Percentiles rank a stretch among this genome's conserved stretches.
Conservation (phyloP, 2,329 filamentous ascomycete species). For the Hypocrella siamensis region DNA sequence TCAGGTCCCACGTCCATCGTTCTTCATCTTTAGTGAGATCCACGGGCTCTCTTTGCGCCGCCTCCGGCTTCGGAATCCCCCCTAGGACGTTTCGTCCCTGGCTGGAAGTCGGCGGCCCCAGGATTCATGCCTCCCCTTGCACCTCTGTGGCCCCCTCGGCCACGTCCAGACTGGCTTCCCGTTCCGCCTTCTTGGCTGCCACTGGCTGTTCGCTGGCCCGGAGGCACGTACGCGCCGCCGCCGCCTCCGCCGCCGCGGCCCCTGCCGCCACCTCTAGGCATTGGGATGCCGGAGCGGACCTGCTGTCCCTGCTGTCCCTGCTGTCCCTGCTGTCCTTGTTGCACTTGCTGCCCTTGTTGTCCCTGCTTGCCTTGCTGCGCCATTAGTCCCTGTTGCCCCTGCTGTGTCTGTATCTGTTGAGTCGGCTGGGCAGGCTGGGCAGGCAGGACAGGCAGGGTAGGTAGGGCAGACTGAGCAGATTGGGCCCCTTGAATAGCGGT, state of each 20-base stretch:
- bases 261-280: conserved; percentile 25
- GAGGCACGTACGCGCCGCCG: conserved; percentile 20
- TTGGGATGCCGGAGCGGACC: conserved; percentile 21
- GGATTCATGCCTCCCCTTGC: conserved; percentile 31
- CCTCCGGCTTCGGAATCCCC: conserved; percentile 31
- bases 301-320: conserved; percentile 7
- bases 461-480: too few species aligned
- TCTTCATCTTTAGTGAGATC: conserved; percentile 22
- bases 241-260: conserved; percentile 23
- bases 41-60: conserved; percentile 26
- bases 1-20: too few species aligned
- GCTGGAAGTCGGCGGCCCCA: conserved; percentile 38
- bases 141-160: conserved; percentile 25
- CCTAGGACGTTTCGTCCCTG: conserved; percentile 39
- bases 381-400: not conserved
- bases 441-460: too few species aligned
- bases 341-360: conserved; percentile 2
- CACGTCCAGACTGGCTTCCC: conserved; percentile 14
- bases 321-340: conserved; percentile 1
- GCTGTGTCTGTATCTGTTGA: too few species aligned
- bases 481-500: too few species aligned
- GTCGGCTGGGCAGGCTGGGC: too few species aligned
- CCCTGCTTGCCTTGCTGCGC: not conserved
- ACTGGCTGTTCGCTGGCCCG: conserved; percentile 18
- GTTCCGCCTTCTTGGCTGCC: conserved; percentile 19